Conservation (phyloP, 1,139 yeast species). For the Diutina pseudorugosa region DNA sequence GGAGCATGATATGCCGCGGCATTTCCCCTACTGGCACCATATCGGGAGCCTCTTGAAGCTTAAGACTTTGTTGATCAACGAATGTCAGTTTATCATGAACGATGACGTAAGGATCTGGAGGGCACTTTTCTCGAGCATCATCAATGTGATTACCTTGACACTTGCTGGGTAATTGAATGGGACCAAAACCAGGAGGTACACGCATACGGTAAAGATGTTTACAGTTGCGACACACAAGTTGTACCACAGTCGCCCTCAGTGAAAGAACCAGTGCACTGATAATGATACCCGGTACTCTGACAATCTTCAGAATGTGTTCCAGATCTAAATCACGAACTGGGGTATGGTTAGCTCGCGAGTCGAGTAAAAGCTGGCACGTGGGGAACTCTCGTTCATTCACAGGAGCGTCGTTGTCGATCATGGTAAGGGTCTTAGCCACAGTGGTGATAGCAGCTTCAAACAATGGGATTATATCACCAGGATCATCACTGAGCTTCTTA, state of each 20-base stretch:
- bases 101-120: slow-evolving; percentile 83
- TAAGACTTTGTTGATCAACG: slow-evolving; percentile 88
- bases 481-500: slow-evolving; percentile 74
- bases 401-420: slow-evolving; percentile 43
- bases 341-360: slow-evolving; percentile 60
- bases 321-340: slow-evolving; percentile 76
- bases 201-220: slow-evolving; percentile 61
- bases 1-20: slow-evolving; percentile 87
- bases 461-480: slow-evolving; percentile 77
- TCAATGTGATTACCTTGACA: slow-evolving; percentile 57
- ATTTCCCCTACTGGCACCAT: slow-evolving; percentile 98
- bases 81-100: slow-evolving; percentile 88
- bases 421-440: slow-evolving; percentile 73
- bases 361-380: slow-evolving; percentile 68
- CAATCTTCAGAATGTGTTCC: slow-evolving; percentile 79
- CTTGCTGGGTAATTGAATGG: slow-evolving; percentile 57
- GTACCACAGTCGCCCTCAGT: slow-evolving; percentile 78
- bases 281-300: slow-evolving; percentile 85
- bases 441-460: slow-evolving; percentile 87
- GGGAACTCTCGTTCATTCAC: slow-evolving; percentile 38
- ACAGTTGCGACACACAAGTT: slow-evolving; percentile 81
- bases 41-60: slow-evolving; percentile 92
- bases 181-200: slow-evolving; percentile 71
- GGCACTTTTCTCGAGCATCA: slow-evolving; percentile 50
- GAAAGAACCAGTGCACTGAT: slow-evolving; percentile 84